Evolutionary conservation across 805 yeast genomes (phyloP).

Genomic region (Wickerhamiella qilinensis): DNA sequence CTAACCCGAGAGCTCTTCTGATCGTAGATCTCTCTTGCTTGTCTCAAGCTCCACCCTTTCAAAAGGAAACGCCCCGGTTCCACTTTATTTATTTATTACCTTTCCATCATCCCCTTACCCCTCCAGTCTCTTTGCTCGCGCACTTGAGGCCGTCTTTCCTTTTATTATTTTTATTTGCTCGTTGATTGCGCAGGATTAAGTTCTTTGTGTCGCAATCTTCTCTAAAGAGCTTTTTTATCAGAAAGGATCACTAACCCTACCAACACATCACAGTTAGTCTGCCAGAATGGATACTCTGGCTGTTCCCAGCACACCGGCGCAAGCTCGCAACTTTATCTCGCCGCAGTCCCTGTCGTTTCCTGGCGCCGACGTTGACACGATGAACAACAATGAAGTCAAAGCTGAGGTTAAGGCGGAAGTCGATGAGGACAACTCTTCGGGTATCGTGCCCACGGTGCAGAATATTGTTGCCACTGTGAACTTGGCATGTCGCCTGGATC

Average conservation of each 20-base stretch:
- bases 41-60: no score
- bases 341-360: constrained; percentile 50
- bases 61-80: neutral
- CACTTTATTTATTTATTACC: neutral
- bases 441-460: constrained; percentile 81
- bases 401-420: constrained; percentile 12
- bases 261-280: neutral
- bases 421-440: constrained; percentile 38
- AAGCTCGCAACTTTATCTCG: constrained; percentile 58
- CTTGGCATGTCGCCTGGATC: constrained; percentile 85
- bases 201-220: neutral
- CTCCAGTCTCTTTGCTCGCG: neutral
- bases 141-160: neutral
- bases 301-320: constrained; percentile 62
- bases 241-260: neutral
- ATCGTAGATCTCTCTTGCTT: no score
- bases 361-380: constrained; percentile 4
- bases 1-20: no score
- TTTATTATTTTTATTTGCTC: no score
- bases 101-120: neutral
- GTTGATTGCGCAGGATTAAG: neutral
- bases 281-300: constrained; percentile 50
- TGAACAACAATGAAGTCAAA: constrained; percentile 4
- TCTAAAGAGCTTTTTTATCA: neutral
- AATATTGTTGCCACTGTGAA: constrained; percentile 97